Percentiles rank a stretch among this genome's conserved stretches.
Conservation (phyloP, 2,329 filamentous ascomycete genomes). For the Pseudogymnoascus sp. region DNA sequence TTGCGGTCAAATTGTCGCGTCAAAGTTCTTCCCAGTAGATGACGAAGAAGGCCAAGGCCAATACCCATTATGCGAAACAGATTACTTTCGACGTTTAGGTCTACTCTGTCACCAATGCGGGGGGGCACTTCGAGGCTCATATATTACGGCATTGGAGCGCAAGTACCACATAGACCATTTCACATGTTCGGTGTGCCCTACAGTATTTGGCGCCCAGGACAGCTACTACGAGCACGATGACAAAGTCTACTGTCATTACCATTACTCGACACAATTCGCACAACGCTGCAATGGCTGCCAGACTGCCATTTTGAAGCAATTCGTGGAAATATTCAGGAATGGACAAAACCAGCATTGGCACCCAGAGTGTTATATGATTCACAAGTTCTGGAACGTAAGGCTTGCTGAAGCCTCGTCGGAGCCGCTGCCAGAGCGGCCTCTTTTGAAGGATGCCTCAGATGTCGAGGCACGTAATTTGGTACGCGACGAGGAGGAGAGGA, state of each 20-base stretch:
- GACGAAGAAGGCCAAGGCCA: conserved; percentile 79
- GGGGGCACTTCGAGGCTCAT: conserved; percentile 87
- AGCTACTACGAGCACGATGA: conserved; percentile 98
- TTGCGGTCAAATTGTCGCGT: conserved; percentile 92
- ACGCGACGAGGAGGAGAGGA: conserved; percentile 78
- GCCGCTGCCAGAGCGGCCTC: conserved; percentile 23
- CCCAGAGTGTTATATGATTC: conserved; percentile 99
- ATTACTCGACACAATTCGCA: conserved; percentile 96
- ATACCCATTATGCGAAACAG: conserved; percentile 94
- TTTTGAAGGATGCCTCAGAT: conserved; percentile 47
- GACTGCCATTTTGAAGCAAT: conserved; percentile 95
- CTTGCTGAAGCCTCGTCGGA: conserved; percentile 41
- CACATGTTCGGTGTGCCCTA: conserved; percentile 93
- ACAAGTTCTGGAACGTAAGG: conserved; percentile 99
- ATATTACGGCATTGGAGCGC: conserved; percentile 93
- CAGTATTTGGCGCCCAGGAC: conserved; percentile 96
- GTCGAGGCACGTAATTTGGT: conserved; percentile 68
- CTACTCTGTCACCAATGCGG: conserved; percentile 89
- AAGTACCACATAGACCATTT: conserved; percentile 99
- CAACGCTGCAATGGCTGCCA: conserved; percentile 95
- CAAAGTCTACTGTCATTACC: conserved; percentile 95
- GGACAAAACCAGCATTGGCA: conserved; percentile 99
- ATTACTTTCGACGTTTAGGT: conserved; percentile 90
- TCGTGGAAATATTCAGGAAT: conserved; percentile 97
- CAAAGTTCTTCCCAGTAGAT: conserved; percentile 97